A percentile compares a stretch with the other conserved stretches of the same genome.
Evolutionary conservation across 2,329 filamentous ascomycete genomes (phyloP).

Genomic region (Waltergamsia citrina): DNA sequence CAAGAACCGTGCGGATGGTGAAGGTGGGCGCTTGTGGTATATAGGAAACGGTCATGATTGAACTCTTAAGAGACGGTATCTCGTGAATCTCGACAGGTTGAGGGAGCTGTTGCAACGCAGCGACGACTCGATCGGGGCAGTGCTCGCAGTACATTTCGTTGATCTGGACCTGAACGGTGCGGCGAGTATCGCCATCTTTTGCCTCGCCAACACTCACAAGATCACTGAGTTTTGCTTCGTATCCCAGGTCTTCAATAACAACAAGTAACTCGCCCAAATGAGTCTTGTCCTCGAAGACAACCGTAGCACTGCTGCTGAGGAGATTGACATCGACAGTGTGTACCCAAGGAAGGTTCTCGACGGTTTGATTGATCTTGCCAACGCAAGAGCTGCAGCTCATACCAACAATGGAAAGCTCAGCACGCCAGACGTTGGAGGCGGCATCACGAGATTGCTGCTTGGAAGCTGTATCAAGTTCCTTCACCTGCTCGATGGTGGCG

Average conservation of each 20-base stretch:
- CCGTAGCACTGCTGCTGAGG: conserved; percentile 55
- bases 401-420: conserved; percentile 52
- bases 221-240: conserved; percentile 50
- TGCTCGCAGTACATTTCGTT: conserved; percentile 68
- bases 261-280: conserved; percentile 26
- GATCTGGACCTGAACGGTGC: conserved; percentile 56
- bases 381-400: conserved; percentile 68
- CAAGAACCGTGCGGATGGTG: conserved; percentile 67
- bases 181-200: conserved; percentile 15
- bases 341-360: conserved; percentile 48
- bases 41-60: conserved; percentile 65
- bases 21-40: conserved; percentile 56
- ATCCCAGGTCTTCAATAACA: conserved; percentile 54
- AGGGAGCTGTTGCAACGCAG: conserved; percentile 42
- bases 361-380: conserved; percentile 49
- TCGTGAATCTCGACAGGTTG: conserved; percentile 41
- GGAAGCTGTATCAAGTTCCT: too few species aligned
- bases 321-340: conserved; percentile 52
- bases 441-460: too few species aligned
- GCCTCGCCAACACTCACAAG: conserved; percentile 31
- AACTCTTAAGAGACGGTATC: conserved; percentile 47
- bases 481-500: too few species aligned
- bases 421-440: too few species aligned
- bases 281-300: conserved; percentile 38
- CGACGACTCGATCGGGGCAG: conserved; percentile 52